phyloP scores from a whole-genome alignment of 805 yeast species.

The Wickerhamia fluorescens region DNA sequence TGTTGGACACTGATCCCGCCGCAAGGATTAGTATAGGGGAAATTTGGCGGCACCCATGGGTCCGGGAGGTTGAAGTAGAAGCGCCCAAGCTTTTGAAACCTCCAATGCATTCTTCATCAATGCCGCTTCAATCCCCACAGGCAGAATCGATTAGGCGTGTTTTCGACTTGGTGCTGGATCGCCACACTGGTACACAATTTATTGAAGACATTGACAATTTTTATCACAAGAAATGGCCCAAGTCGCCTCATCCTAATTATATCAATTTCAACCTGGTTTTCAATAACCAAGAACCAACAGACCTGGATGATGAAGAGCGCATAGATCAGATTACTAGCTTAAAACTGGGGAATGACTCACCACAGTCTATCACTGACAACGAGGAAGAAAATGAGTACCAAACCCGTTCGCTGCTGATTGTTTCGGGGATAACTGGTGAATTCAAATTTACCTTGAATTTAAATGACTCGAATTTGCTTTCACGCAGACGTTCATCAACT shows the following conservation, averaged over 20 bases:
- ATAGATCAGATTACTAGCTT: constrained; percentile 10
- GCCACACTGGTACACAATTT: constrained; percentile 14
- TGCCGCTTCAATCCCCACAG: constrained; percentile 22
- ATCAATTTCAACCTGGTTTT: constrained; percentile 28
- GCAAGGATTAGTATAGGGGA: constrained; percentile 64
- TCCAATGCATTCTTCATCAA: not conserved
- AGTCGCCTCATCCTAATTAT: constrained; percentile 32
- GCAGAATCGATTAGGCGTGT: constrained; percentile 37
- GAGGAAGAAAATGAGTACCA: constrained; percentile 21
- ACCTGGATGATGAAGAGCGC: constrained; percentile 10
- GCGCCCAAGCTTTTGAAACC: not conserved
- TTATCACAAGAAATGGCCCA: constrained; percentile 22
- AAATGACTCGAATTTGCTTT: constrained; percentile 57
- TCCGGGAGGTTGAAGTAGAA: not conserved
- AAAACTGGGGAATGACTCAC: constrained; percentile 8
- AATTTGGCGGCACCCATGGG: constrained; percentile 68
- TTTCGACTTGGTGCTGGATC: constrained; percentile 17
- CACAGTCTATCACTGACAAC: no score
- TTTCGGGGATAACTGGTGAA: constrained; percentile 33
- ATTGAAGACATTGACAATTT: constrained; percentile 11
- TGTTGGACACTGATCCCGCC: constrained; percentile 64
- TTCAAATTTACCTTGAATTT: constrained; percentile 52
- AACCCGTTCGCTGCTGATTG: constrained; percentile 33
- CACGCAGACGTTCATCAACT: constrained; percentile 42
- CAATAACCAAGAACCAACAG: constrained; percentile 6